A percentile compares a stretch with the other conserved stretches of the same genome.
phyloP scores from a whole-genome alignment of 1,284 basidiomycete species.

The Trichosporon ovoides region DNA sequence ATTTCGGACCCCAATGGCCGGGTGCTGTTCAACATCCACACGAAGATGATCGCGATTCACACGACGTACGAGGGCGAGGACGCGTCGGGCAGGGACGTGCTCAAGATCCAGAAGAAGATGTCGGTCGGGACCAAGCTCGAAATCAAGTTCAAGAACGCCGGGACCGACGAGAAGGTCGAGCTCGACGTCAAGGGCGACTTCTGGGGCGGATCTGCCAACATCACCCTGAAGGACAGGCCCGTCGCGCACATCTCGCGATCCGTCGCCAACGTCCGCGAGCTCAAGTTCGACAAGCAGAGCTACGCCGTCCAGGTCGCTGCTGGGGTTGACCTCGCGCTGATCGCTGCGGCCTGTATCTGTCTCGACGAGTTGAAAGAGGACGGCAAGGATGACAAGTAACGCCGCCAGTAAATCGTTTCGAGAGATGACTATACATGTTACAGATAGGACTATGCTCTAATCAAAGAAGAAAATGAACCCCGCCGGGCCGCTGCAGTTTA shows the following conservation, averaged over 20 bases:
- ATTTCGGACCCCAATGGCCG: background rate
- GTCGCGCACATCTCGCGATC: conserved; percentile 25
- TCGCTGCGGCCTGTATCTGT: conserved; percentile 7
- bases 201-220: conserved; percentile 34
- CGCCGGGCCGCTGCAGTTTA: too few species aligned
- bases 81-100: background rate
- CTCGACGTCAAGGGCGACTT: conserved; percentile 20
- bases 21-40: conserved; percentile 8
- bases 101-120: conserved; percentile 23
- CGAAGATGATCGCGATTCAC: conserved; percentile 29
- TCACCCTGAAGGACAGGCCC: background rate
- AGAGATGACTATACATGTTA: background rate
- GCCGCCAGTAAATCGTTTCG: background rate
- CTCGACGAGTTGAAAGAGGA: conserved; percentile 8
- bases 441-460: background rate
- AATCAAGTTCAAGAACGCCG: conserved; percentile 17
- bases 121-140: conserved; percentile 35
- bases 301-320: conserved; percentile 10
- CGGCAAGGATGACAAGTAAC: conserved; percentile 11
- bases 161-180: background rate
- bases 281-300: conserved; percentile 35
- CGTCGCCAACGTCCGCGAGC: conserved; percentile 37
- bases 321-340: conserved; percentile 8
- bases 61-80: conserved; percentile 4
- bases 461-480: background rate